phyloP scores from a whole-genome alignment of 768 basidiomycete species.

The Solioccasus polychromus region DNA sequence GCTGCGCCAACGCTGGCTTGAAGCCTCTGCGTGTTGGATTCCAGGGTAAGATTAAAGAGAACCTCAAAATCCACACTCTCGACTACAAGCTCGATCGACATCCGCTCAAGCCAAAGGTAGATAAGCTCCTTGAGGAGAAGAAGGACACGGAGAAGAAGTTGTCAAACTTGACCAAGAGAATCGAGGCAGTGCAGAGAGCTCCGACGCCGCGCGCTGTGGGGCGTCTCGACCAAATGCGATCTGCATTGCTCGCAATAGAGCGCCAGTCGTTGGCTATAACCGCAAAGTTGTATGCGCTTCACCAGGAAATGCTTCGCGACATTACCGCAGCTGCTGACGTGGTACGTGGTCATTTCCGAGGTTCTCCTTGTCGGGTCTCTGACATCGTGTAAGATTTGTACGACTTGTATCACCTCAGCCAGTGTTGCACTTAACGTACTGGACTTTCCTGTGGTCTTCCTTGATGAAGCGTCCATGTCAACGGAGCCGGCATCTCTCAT shows the following conservation, averaged over 20 bases:
- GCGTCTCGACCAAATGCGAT: conserved; percentile 31
- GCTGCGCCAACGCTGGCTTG: conserved; percentile 56
- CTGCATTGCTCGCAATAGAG: conserved; percentile 23
- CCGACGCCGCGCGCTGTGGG: conserved; percentile 13
- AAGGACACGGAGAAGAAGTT: conserved; percentile 27
- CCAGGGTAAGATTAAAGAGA: conserved; percentile 53
- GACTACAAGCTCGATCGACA: conserved; percentile 65
- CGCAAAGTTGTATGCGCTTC: conserved; percentile 49
- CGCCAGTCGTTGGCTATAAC: conserved; percentile 33
- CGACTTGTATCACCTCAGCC: conserved; percentile 82
- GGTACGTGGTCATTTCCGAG: conserved; percentile 41
- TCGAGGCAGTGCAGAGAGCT: conserved; percentile 17
- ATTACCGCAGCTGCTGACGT: conserved; percentile 69
- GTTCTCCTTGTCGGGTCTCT: background rate
- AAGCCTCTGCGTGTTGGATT: conserved; percentile 77
- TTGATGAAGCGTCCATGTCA: conserved; percentile 96
- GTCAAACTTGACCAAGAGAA: conserved; percentile 24
- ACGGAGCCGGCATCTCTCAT: conserved; percentile 91
- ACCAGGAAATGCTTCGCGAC: conserved; percentile 63
- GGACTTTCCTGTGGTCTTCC: conserved; percentile 90
- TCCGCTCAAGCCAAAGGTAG: conserved; percentile 45
- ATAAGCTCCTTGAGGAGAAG: conserved; percentile 40
- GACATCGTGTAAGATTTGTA: conserved; percentile 61
- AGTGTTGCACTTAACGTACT: conserved; percentile 60
- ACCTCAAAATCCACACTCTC: conserved; percentile 56